Conservation (phyloP, 805 yeast genomes). For the Metschnikowia cerradonensis region DNA sequence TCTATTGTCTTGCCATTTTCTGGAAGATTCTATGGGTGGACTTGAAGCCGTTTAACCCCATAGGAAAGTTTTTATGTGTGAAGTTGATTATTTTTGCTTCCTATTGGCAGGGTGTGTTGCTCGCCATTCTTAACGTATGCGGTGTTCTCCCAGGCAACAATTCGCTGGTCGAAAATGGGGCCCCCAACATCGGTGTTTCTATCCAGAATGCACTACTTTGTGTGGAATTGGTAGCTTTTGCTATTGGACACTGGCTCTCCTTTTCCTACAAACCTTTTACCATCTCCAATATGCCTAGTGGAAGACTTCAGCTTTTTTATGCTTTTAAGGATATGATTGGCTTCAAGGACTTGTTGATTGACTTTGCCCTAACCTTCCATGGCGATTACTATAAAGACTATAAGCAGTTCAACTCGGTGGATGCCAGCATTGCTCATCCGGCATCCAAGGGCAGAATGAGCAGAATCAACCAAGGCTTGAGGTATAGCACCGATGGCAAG, state of each 20-base stretch:
- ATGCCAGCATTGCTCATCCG: constrained; percentile 65
- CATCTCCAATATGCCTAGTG: constrained; percentile 56
- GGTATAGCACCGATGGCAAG: constrained; percentile 76
- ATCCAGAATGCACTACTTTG: constrained; percentile 80
- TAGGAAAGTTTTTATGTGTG: constrained; percentile 90
- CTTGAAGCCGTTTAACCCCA: constrained; percentile 74
- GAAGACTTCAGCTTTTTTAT: constrained; percentile 53
- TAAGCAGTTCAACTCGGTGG: constrained; percentile 77
- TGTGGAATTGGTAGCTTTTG: constrained; percentile 79
- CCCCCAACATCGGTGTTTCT: constrained; percentile 46
- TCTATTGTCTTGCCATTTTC: constrained; percentile 82
- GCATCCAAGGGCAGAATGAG: constrained; percentile 59
- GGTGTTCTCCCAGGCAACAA: constrained; percentile 38
- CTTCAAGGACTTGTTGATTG: constrained; percentile 70
- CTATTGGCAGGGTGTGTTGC: constrained; percentile 88
- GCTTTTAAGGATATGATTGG: constrained; percentile 80
- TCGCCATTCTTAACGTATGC: constrained; percentile 50
- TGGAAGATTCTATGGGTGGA: constrained; percentile 88
- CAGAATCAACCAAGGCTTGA: constrained; percentile 74
- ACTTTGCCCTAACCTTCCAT: constrained; percentile 64
- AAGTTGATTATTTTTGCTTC: constrained; percentile 93
- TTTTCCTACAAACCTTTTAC: constrained; percentile 76
- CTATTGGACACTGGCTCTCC: constrained; percentile 83
- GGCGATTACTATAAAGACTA: constrained; percentile 73
- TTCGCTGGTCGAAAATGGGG: constrained; percentile 21